Evolutionary conservation across 1,284 basidiomycete species (phyloP).

Genomic region (Trichosporon faecale): DNA sequence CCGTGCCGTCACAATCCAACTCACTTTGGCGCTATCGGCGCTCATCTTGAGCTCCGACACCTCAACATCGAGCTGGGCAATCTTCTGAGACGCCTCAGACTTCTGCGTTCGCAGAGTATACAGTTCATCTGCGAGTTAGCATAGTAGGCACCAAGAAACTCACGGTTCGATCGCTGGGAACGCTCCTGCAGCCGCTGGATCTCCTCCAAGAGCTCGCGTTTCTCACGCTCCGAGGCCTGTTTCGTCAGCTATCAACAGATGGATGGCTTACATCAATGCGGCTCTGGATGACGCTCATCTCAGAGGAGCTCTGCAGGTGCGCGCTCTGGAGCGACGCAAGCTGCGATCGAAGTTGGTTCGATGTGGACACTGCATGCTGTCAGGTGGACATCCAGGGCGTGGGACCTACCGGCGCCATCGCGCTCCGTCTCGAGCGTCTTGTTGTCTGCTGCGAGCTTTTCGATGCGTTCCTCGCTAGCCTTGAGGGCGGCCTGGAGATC

Average conservation of each 20-base stretch:
- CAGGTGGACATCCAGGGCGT: neutral
- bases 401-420: conserved; percentile 38
- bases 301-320: conserved; percentile 34
- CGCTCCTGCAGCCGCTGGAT: conserved; percentile 41
- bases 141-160: conserved; percentile 1
- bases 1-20: neutral
- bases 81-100: conserved; percentile 56
- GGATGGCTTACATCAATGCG: conserved; percentile 35
- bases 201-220: conserved; percentile 46
- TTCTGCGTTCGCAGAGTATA: conserved; percentile 41
- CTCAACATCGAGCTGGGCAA: conserved; percentile 78
- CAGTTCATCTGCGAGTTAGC: conserved; percentile 40
- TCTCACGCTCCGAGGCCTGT: conserved; percentile 46
- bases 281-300: conserved; percentile 40
- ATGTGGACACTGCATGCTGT: conserved; percentile 32
- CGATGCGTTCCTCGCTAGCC: conserved; percentile 37
- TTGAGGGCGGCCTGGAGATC: conserved; percentile 40
- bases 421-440: conserved; percentile 30
- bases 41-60: conserved; percentile 82
- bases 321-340: conserved; percentile 40
- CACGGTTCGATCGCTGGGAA: conserved; percentile 34
- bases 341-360: conserved; percentile 43
- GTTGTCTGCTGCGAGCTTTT: conserved; percentile 37
- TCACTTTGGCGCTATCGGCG: conserved; percentile 45
- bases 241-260: neutral